Percentiles rank a stretch among this genome's conserved stretches.
These are phyloP conservation scores for Sporisorium reilianum DNA, from an alignment of 1,284 basidiomycete species.

Conservation along the genomic window DNA sequence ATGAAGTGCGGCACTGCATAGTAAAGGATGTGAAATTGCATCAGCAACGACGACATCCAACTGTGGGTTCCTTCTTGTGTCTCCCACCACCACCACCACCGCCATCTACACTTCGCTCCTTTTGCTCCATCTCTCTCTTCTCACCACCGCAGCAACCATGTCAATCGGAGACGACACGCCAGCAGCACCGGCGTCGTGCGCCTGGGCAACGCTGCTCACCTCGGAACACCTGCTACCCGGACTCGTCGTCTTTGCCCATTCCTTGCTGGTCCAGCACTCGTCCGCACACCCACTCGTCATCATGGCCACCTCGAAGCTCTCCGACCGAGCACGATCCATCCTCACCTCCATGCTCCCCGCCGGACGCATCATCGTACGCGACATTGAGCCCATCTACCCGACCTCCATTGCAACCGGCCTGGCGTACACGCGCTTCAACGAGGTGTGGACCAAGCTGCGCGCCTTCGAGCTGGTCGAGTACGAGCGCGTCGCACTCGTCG, in stretches of 20 bases:
- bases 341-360: constrained; percentile 37
- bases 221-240: constrained; percentile 60
- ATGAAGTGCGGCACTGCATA: no score
- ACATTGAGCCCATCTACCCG: constrained; percentile 51
- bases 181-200: constrained; percentile 13
- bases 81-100: not conserved
- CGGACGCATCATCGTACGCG: constrained; percentile 27
- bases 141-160: constrained; percentile 6
- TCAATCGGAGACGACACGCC: constrained; percentile 24
- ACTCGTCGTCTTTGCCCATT: constrained; percentile 55
- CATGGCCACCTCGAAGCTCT: constrained; percentile 53
- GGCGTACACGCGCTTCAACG: constrained; percentile 56
- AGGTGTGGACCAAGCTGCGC: constrained; percentile 68
- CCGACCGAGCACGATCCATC: constrained; percentile 26
- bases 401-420: constrained; percentile 14
- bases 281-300: constrained; percentile 57
- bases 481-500: constrained; percentile 84
- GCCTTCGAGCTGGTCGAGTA: constrained; percentile 62
- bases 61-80: not conserved
- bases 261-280: constrained; percentile 43
- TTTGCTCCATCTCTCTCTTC: not conserved
- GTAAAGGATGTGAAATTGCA: no score
- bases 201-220: constrained; percentile 63
- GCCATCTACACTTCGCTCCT: not conserved
- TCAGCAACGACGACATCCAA: not conserved